Conservation (phyloP, 2,329 filamentous ascomycete species). For the Chaetomiaceae sp. region DNA sequence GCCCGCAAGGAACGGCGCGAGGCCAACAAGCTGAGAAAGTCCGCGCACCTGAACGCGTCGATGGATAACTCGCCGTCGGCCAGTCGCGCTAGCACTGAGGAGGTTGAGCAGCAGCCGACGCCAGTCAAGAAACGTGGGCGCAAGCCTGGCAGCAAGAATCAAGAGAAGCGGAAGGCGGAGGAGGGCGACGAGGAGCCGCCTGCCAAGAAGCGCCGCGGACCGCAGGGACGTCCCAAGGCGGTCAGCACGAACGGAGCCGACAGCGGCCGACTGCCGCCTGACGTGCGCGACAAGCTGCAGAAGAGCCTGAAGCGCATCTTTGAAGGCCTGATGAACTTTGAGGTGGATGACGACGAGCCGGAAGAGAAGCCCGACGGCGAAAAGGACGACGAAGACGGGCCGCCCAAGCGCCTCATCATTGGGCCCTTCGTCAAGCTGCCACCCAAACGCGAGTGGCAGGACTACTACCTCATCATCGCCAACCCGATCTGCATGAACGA, state of each 20-base stretch:
- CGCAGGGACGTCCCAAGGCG: slow-evolving; percentile 65
- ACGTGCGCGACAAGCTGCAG: slow-evolving; percentile 74
- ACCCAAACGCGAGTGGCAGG: slow-evolving; percentile 81
- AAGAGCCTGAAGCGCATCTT: slow-evolving; percentile 72
- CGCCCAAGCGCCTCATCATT: slow-evolving; percentile 73
- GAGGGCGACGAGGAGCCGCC: slow-evolving; percentile 73
- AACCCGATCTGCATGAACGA: slow-evolving; percentile 94
- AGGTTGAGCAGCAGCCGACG: slow-evolving; percentile 60
- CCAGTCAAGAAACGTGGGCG: slow-evolving; percentile 78
- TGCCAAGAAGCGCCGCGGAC: slow-evolving; percentile 71
- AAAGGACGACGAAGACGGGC: slow-evolving; percentile 51
- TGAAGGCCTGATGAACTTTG: slow-evolving; percentile 75
- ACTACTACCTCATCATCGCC: slow-evolving; percentile 92
- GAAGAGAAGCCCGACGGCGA: slow-evolving; percentile 42
- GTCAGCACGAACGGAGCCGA: slow-evolving; percentile 35
- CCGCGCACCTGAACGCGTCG: slow-evolving; percentile 35
- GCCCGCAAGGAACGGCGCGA: slow-evolving; percentile 77
- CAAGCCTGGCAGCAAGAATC: slow-evolving; percentile 63
- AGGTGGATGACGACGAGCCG: slow-evolving; percentile 66
- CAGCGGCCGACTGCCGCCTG: slow-evolving; percentile 59
- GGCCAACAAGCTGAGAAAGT: slow-evolving; percentile 61
- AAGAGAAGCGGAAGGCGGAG: slow-evolving; percentile 84
- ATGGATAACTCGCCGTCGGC: slow-evolving; percentile 68
- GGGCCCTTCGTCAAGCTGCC: slow-evolving; percentile 91
- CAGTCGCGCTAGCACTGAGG: slow-evolving; percentile 81